A percentile compares a stretch with the other conserved stretches of the same genome.
Conservation (phyloP, 1,284 basidiomycete species). For the Mycena sp. region DNA sequence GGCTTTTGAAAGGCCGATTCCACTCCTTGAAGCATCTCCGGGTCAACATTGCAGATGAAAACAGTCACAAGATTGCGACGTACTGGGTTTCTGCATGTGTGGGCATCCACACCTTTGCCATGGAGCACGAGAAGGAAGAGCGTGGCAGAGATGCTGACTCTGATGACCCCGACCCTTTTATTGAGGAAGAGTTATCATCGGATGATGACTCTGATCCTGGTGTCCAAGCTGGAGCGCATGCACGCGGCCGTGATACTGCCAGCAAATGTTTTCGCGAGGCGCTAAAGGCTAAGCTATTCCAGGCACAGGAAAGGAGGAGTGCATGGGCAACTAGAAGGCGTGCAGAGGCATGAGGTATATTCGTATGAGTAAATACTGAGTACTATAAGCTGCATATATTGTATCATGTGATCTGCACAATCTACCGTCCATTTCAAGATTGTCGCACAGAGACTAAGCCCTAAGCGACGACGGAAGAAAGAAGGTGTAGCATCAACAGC, state of each 20-base stretch:
- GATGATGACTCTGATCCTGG: neutral
- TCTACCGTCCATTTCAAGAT: too few relatives aligned
- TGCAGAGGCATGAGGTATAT: neutral
- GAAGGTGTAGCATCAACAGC: too few relatives aligned
- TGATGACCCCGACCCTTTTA: constrained; percentile 14
- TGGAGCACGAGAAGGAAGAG: constrained; percentile 1
- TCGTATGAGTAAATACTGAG: neutral
- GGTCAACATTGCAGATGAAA: constrained; percentile 28
- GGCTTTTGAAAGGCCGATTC: constrained; percentile 43
- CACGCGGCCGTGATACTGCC: neutral
- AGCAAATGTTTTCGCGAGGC: neutral
- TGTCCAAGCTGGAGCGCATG: neutral
- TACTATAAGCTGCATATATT: too few relatives aligned
- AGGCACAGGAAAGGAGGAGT: neutral
- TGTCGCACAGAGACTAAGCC: too few relatives aligned
- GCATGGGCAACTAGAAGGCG: neutral
- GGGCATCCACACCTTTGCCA: constrained; percentile 25
- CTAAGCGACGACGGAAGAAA: too few relatives aligned
- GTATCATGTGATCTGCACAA: too few relatives aligned
- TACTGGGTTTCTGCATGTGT: constrained; percentile 37
- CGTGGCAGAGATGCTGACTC: constrained; percentile 8
- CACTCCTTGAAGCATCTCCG: constrained; percentile 37
- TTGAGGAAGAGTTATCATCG: neutral
- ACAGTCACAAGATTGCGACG: constrained; percentile 33
- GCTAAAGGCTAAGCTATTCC: constrained; percentile 3